Evolutionary conservation across 2,329 filamentous ascomycete genomes (phyloP).

Genomic region (Trichoderma koningiopsis): DNA sequence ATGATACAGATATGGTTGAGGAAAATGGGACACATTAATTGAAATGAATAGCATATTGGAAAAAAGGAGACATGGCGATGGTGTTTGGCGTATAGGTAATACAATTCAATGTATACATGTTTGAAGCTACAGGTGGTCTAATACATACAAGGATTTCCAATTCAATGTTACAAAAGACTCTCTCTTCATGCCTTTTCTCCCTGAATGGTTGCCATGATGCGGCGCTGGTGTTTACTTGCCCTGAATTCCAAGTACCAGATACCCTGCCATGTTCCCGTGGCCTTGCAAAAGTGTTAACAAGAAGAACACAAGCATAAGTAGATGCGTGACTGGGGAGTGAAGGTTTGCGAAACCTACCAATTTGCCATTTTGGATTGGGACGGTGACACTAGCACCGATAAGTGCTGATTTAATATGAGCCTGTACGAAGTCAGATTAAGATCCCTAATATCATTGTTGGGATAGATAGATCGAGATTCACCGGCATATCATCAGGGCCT

Average conservation of each 20-base stretch:
- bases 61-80: conserved; percentile 36
- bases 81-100: conserved; percentile 41
- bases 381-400: conserved; percentile 83
- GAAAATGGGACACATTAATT: conserved; percentile 44
- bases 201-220: conserved; percentile 90
- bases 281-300: conserved; percentile 39
- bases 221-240: conserved; percentile 71
- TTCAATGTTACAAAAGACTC: conserved; percentile 20
- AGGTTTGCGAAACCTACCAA: conserved; percentile 53
- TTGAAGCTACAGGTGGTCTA: conserved; percentile 12
- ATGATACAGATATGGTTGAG: conserved; percentile 63
- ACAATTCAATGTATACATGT: conserved; percentile 5
- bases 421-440: conserved; percentile 41
- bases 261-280: conserved; percentile 75
- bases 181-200: too few species aligned
- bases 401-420: conserved; percentile 93
- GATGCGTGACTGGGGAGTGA: neutral
- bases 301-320: neutral
- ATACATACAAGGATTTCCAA: conserved; percentile 2
- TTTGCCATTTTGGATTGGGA: conserved; percentile 86
- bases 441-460: neutral
- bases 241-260: conserved; percentile 97
- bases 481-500: conserved; percentile 92
- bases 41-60: conserved; percentile 30
- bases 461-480: conserved; percentile 38